Evolutionary conservation across 495 filamentous ascomycete genomes (phyloP).

Genomic region (Penicillium goetzii): DNA sequence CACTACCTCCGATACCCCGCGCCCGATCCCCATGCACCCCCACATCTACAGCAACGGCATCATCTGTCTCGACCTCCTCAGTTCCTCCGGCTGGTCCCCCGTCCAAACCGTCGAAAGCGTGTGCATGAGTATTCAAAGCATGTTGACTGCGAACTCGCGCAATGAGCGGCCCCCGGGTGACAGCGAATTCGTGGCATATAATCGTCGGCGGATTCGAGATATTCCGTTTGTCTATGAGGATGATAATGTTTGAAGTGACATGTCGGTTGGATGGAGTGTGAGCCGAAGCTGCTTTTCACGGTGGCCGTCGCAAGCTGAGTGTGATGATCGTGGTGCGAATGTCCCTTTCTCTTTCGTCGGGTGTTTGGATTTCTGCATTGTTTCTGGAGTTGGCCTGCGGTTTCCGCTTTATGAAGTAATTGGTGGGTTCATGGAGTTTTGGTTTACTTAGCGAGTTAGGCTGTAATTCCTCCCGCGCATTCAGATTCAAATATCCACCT

Average conservation of each 20-base stretch:
- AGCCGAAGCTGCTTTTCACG: not conserved
- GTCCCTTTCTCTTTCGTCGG: not conserved
- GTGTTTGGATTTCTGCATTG: not conserved
- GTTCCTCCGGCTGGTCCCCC: conserved; percentile 85
- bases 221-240: conserved; percentile 90
- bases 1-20: conserved; percentile 47
- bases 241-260: conserved; percentile 65
- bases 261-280: not conserved
- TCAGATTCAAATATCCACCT: not conserved
- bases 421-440: not conserved
- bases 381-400: conserved; percentile 2
- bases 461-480: not conserved
- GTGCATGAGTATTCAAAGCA: conserved; percentile 97
- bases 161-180: conserved; percentile 86
- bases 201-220: conserved; percentile 76
- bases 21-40: conserved; percentile 90
- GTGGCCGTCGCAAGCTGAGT: not conserved
- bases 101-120: conserved; percentile 97
- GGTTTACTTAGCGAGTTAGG: not conserved
- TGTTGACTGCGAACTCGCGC: conserved; percentile 92
- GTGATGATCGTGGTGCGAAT: not conserved
- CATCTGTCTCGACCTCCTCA: conserved; percentile 94
- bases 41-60: conserved; percentile 98
- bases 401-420: not conserved
- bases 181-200: conserved; percentile 79